Conservation (phyloP, 2,329 filamentous ascomycete species). For the Arthrobotrys pseudoclavata region DNA sequence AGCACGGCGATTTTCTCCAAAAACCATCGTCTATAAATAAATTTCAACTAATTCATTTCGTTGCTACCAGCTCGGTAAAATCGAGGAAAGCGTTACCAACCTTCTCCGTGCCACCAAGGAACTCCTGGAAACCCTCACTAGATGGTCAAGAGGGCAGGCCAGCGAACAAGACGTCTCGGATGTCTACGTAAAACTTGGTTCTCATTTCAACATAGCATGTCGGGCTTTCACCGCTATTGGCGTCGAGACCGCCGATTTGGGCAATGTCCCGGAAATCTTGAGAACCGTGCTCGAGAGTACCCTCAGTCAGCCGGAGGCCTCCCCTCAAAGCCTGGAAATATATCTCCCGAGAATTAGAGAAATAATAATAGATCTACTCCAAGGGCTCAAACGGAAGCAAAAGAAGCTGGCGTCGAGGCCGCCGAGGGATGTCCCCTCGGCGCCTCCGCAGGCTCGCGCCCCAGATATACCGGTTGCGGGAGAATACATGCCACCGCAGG, state of each 20-base stretch:
- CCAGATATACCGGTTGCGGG: constrained; percentile 66
- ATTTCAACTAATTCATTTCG: constrained; percentile 19
- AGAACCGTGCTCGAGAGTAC: constrained; percentile 94
- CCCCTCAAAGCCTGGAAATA: constrained; percentile 89
- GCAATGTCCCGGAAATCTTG: constrained; percentile 92
- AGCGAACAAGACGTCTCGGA: constrained; percentile 97
- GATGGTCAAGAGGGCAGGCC: constrained; percentile 94
- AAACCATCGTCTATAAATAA: constrained; percentile 6
- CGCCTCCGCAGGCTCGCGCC: constrained; percentile 64
- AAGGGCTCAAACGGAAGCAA: constrained; percentile 96
- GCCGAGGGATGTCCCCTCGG: constrained; percentile 67
- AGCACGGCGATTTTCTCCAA: constrained; percentile 2
- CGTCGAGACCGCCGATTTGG: constrained; percentile 92
- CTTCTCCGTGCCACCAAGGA: constrained; percentile 98
- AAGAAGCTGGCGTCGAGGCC: constrained; percentile 76
- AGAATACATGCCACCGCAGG: constrained; percentile 35
- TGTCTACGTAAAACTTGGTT: constrained; percentile 95
- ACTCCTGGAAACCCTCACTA: constrained; percentile 93
- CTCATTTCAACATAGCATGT: constrained; percentile 99
- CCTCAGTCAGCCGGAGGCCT: constrained; percentile 89
- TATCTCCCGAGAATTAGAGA: constrained; percentile 95
- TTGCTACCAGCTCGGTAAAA: constrained; percentile 78
- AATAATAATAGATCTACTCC: constrained; percentile 97
- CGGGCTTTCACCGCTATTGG: constrained; percentile 96
- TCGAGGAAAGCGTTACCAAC: constrained; percentile 98